Base-by-base conservation (phyloP, 495 filamentous ascomycete species). In the Penicillium lagena region DNA sequence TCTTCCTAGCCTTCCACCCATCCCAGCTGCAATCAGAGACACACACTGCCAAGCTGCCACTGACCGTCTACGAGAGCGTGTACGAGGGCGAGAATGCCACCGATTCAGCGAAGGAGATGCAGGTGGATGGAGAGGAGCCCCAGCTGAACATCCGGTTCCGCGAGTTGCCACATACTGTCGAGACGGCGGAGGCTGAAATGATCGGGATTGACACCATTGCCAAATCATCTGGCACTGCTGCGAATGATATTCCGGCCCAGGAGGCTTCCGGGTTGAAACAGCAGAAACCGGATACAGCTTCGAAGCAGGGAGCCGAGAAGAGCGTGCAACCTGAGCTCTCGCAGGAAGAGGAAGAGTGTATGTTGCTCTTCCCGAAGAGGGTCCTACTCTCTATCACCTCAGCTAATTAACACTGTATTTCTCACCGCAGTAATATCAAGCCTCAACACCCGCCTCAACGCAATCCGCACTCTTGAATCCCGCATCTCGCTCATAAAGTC, bases 121-220 rank as follows among this genome's bases (percentile, higher is more conserved):
- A 86, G 46, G 64, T 78, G 11, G 87, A 90, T 52, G 78, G 78
- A 34, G 81, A 85, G 45, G 72, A 76, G 45, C 61, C 47, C 55
- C 61, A 42, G 9, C 56, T 79, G 38, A 76, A 71, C 9, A 72
- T 95, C 15, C 80, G 78, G 47, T 97, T 96, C 68, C 78, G 85
- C 17, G 87, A 91, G 58, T 62, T 96, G 29, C 82, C 84, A 12
- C 96, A 91, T 60, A 79, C 82, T 0, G 81, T 96, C 12, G 93
- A 99, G 62, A 96, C 89, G 0, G 87, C 86, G 12, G 89, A 97
- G 63, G 86, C 93, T 7, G 94, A 99, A 69, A 96, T 97, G 90
- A 96, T 99, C 53, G 81, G 82, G 33, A 83, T 98, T 52, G 87
- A 97, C 54, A 91, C 87, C 46, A 85, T 98, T 28, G 90, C 90